Evolutionary conservation across 2,329 filamentous ascomycete genomes (phyloP), one percentile per base, ranked within the genome.

Genomic region (Ophiostoma populinum): DNA sequence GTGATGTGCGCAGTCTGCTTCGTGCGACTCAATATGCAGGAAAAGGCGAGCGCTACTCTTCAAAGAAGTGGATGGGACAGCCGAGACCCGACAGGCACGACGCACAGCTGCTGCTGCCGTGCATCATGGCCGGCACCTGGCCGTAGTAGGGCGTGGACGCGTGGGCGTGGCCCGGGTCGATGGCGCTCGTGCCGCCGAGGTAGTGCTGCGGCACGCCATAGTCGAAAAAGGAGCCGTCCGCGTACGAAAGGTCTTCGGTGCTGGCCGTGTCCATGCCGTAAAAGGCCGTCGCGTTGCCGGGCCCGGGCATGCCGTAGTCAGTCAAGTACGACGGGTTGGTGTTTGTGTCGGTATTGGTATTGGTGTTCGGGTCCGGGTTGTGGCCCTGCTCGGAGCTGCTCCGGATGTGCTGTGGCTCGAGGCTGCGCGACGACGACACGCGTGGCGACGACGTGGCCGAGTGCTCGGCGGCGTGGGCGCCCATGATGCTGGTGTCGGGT

Each of bases 1-100:
- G n/a, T n/a, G n/a, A n/a, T n/a, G n/a, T n/a, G n/a, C n/a, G n/a
- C n/a, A n/a, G n/a, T n/a, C n/a, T n/a, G n/a, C n/a, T n/a, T n/a
- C n/a, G n/a, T n/a, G n/a, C n/a, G n/a, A n/a, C n/a, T n/a, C n/a
- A n/a, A n/a, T n/a, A n/a, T n/a, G n/a, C n/a, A n/a, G n/a, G n/a
- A n/a, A n/a, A n/a, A n/a, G n/a, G n/a, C n/a, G n/a, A 20, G 12
- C 2, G 7, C 34, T 36, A 35, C 20, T 38, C 35, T 2, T 41
- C 43, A 18, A 36, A 43, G 11, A 34, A 44, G 4, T 44, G 43
- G 3, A 43, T 11, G 11, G 34, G 34, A 27, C 43, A 44, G 10
- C 39, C 42, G 35, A 44, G 13, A 11, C 43, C 43, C 2, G 43
- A 40, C 30, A 42, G 29, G 13, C 43, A 44, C 4, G 37, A 43